Base-by-base conservation (phyloP, 2,329 filamentous ascomycete species). In the Cadophora sp. region DNA sequence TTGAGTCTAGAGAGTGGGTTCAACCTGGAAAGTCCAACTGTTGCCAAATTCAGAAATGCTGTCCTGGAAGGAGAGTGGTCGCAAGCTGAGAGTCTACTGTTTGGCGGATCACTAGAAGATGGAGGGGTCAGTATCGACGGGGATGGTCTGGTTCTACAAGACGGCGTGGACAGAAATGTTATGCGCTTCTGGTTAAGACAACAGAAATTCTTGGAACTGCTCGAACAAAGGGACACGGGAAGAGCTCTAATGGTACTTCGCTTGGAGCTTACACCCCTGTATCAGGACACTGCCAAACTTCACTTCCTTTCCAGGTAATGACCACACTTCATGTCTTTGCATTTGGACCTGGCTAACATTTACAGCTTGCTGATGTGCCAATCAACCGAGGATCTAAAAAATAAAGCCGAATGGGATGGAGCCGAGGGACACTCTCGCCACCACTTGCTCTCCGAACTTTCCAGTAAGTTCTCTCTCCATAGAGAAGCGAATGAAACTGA, bases 141-240 rank as follows among this genome's bases (percentile, higher is more conserved):
- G 0, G 84, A 87, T 72, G 92, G 91, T 1, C 82, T 99, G 65
- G 87, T 93, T 19, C 84, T 98, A 64, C 88, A 91, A 19, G 87
- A 92, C 53, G 90, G 88, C 27, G 91, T 93, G 7, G 91, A 97
- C 75, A 86, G 86, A 67, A 89, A 91, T 73, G 85, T 91, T 63
- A 95, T 99, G 91, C 86, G 91, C 58, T 97, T 98, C 79, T 90
- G 90, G 83, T 84, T 99, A 75, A 87, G 95, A 71, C 92, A 97
- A 77, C 96, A 99, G 78, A 98, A 98, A 79, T 99, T 95, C 75
- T 83, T 99, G 34, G 96, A 99, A 81, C 83, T 97, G 9, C 82
- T 99, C 53, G 94, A 98, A 79, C 83, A 85, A 75, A 85, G 89
- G 73, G 90, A 97, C 74, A 87, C 92, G 9, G 85, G 85, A 16